phyloP scores from a whole-genome alignment of 495 filamentous ascomycete species.

The Tuber melanosporum region DNA sequence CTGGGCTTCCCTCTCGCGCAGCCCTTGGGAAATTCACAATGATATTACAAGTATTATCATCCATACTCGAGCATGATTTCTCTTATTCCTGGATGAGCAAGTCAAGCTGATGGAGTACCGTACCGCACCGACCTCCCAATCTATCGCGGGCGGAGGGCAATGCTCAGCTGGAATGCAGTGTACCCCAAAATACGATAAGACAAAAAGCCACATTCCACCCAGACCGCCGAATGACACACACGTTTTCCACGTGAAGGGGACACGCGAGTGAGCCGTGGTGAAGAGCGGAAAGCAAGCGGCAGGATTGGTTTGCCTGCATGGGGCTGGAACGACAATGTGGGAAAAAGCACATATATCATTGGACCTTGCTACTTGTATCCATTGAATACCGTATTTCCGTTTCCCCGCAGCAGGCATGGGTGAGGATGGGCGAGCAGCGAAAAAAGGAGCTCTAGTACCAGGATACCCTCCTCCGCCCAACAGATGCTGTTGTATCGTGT shows the following conservation, averaged over 20 bases:
- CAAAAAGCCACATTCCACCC: background rate
- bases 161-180: background rate
- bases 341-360: background rate
- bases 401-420: background rate
- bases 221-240: background rate
- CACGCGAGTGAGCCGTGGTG: slow-evolving; percentile 1
- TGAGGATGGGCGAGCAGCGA: background rate
- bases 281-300: background rate
- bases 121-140: too few relatives aligned
- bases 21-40: background rate
- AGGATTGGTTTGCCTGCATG: background rate
- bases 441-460: background rate
- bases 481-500: background rate
- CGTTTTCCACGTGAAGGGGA: background rate
- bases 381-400: background rate
- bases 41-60: background rate
- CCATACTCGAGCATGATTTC: background rate
- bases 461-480: background rate
- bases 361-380: too few relatives aligned
- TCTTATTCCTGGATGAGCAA: background rate
- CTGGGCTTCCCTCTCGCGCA: background rate
- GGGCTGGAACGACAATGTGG: background rate
- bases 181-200: background rate
- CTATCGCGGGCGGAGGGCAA: background rate
- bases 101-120: background rate